Conservation (phyloP, 164 flowering plant genomes). For the Houttuynia cordata region DNA sequence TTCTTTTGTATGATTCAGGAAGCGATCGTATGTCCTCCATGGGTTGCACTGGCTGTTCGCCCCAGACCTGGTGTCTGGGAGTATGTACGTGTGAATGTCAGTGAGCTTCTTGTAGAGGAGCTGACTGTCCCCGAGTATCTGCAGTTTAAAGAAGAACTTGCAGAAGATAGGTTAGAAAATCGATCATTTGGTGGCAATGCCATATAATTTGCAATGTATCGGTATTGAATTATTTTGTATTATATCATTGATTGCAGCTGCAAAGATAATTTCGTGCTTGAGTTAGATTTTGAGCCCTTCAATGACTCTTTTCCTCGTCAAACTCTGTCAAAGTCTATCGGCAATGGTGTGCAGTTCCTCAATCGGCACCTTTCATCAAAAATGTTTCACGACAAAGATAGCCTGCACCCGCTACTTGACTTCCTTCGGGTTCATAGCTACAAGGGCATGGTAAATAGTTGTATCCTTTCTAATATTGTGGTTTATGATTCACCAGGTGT, state of each 20-base stretch:
- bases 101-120: constrained; percentile 63
- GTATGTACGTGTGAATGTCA: constrained; percentile 62
- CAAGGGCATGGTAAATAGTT: constrained; percentile 58
- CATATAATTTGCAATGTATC: background rate
- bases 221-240: background rate
- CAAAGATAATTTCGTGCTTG: too few relatives aligned
- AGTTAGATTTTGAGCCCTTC: constrained; percentile 95
- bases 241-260: constrained; percentile 24
- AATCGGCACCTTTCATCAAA: constrained; percentile 93
- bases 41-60: constrained; percentile 93
- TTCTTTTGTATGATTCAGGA: constrained; percentile 33
- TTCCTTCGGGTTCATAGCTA: constrained; percentile 57
- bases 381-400: constrained; percentile 87
- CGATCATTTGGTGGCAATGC: too few relatives aligned
- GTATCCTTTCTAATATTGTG: too few relatives aligned
- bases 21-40: constrained; percentile 82
- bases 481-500: background rate
- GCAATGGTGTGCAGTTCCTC: constrained; percentile 95
- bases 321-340: constrained; percentile 76
- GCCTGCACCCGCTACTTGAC: constrained; percentile 75
- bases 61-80: constrained; percentile 98
- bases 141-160: constrained; percentile 82
- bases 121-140: constrained; percentile 55
- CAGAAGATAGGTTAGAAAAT: constrained; percentile 55
- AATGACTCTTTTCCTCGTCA: constrained; percentile 73